Conservation (phyloP, 2,329 filamentous ascomycete genomes). For the Penicillium sp. region DNA sequence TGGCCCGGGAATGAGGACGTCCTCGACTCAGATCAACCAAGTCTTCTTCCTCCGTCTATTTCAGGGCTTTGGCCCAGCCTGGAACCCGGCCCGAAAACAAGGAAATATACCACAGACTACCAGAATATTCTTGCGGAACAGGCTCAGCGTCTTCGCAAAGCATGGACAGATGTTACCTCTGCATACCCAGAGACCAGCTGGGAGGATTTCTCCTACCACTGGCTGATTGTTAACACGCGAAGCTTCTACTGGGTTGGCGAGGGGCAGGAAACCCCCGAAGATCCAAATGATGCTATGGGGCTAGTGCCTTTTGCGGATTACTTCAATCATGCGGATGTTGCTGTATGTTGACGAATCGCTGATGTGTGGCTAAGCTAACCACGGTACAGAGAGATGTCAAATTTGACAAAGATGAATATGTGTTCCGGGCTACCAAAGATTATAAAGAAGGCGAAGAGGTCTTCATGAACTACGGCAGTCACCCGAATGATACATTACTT, state of each 20-base stretch:
- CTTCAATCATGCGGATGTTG: slow-evolving; percentile 49
- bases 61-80: slow-evolving; percentile 40
- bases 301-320: slow-evolving; percentile 51
- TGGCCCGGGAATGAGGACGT: slow-evolving; percentile 32
- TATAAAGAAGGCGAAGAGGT: slow-evolving; percentile 46
- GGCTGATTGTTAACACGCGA: slow-evolving; percentile 63
- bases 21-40: neutral
- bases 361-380: neutral
- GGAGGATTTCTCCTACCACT: slow-evolving; percentile 56
- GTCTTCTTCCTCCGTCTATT: slow-evolving; percentile 39
- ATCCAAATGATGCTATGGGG: slow-evolving; percentile 49
- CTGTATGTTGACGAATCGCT: slow-evolving; percentile 31
- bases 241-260: slow-evolving; percentile 60
- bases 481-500: slow-evolving; percentile 47
- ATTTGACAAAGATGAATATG: slow-evolving; percentile 40
- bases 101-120: slow-evolving; percentile 34
- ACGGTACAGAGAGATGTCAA: slow-evolving; percentile 39
- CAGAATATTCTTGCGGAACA: slow-evolving; percentile 53
- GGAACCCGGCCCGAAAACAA: slow-evolving; percentile 22
- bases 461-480: slow-evolving; percentile 47
- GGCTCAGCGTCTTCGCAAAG: slow-evolving; percentile 51
- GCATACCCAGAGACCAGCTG: slow-evolving; percentile 48
- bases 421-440: slow-evolving; percentile 35
- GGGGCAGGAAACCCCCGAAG: slow-evolving; percentile 37
- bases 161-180: slow-evolving; percentile 50